Percentiles rank a stretch among this genome's conserved stretches.
Evolutionary conservation across 805 yeast species (phyloP).

Genomic region (Wickerhamomyces chaumierensis): DNA sequence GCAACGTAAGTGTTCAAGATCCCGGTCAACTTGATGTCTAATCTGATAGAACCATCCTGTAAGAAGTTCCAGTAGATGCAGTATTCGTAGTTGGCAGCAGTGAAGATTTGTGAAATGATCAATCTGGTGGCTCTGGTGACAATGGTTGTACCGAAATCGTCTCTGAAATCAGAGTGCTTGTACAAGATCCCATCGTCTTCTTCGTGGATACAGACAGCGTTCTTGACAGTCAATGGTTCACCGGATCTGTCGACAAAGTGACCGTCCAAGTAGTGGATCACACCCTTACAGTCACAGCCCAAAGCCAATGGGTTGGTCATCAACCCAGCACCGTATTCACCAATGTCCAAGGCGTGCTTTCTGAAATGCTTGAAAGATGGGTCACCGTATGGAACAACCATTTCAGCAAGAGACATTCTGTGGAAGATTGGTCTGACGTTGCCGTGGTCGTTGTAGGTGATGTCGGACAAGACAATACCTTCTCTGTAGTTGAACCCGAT

Average conservation of each 20-base stretch:
- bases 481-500: slow-evolving; percentile 81
- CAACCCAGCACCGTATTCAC: slow-evolving; percentile 83
- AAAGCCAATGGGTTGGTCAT: slow-evolving; percentile 70
- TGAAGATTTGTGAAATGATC: slow-evolving; percentile 69
- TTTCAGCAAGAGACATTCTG: slow-evolving; percentile 66
- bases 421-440: slow-evolving; percentile 65
- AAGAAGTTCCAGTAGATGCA: slow-evolving; percentile 74
- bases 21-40: slow-evolving; percentile 74
- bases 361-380: slow-evolving; percentile 77
- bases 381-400: slow-evolving; percentile 78
- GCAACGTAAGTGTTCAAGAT: slow-evolving; percentile 64
- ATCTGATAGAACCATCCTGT: slow-evolving; percentile 76
- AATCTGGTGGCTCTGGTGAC: slow-evolving; percentile 68
- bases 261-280: slow-evolving; percentile 75
- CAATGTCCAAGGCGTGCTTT: slow-evolving; percentile 79
- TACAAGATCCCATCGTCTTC: slow-evolving; percentile 73
- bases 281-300: slow-evolving; percentile 84
- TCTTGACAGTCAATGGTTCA: slow-evolving; percentile 57
- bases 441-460: slow-evolving; percentile 68
- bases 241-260: slow-evolving; percentile 59
- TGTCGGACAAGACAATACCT: slow-evolving; percentile 69
- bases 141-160: slow-evolving; percentile 61
- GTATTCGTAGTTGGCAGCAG: slow-evolving; percentile 82
- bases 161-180: slow-evolving; percentile 82
- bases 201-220: slow-evolving; percentile 78